Evolutionary conservation across 2,329 filamentous ascomycete species (phyloP).

Genomic region (Ophiocordyceps camponoti-leonardi): DNA sequence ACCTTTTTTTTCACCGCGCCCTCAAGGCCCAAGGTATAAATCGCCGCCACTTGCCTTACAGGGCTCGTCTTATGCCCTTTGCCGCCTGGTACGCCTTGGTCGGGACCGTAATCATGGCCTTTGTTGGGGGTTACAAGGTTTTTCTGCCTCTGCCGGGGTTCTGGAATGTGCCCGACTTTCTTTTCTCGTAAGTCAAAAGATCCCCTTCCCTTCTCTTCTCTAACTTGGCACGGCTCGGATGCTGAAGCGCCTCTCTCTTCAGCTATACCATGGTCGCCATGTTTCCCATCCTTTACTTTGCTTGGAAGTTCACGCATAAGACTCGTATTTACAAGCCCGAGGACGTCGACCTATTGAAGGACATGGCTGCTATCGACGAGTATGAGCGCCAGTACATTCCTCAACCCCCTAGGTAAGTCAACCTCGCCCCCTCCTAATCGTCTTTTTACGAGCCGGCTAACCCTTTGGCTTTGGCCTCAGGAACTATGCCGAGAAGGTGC

Average conservation of each 20-base stretch:
- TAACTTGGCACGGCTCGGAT: not conserved
- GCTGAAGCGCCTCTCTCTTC: not conserved
- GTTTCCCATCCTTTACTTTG: constrained; percentile 50
- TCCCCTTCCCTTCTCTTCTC: not conserved
- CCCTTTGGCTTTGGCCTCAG: constrained; percentile 1
- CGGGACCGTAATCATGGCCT: constrained; percentile 51
- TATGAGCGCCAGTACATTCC: constrained; percentile 46
- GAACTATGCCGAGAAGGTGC: constrained; percentile 5
- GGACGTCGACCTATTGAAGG: constrained; percentile 45
- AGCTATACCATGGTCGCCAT: constrained; percentile 56
- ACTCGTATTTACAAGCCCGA: constrained; percentile 38
- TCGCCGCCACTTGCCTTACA: constrained; percentile 52
- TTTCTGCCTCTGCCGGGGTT: constrained; percentile 43
- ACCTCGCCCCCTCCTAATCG: no score
- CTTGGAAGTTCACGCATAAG: constrained; percentile 54
- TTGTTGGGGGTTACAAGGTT: constrained; percentile 60
- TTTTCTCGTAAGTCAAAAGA: constrained; percentile 41
- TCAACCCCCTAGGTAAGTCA: constrained; percentile 30
- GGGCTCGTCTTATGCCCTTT: constrained; percentile 52
- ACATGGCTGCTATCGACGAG: constrained; percentile 49
- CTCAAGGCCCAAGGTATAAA: constrained; percentile 51
- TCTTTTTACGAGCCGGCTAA: not conserved
- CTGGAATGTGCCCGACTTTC: constrained; percentile 53
- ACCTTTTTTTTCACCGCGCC: constrained; percentile 55
- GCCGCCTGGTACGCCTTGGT: constrained; percentile 48